phyloP scores from a whole-genome alignment of 306 rosid genomes.

The Crotalaria pallida region DNA sequence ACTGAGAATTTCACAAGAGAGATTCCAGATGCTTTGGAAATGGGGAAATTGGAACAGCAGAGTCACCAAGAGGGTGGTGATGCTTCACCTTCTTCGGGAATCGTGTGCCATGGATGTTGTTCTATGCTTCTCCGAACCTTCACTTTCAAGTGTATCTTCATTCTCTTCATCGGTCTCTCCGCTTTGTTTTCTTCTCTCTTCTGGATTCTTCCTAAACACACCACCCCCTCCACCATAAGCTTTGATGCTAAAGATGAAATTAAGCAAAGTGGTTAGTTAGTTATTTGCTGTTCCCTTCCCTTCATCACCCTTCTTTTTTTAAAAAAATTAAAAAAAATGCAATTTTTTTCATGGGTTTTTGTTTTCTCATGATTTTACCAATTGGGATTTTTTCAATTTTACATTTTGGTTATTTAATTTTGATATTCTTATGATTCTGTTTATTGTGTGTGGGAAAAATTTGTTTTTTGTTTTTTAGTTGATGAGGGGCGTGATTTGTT shows the following conservation, averaged over 20 bases:
- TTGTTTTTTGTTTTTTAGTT: not conserved
- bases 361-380: not conserved
- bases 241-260: constrained; percentile 61
- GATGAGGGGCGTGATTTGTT: not conserved
- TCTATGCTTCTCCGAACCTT: constrained; percentile 30
- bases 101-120: constrained; percentile 48
- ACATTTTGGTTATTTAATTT: not conserved
- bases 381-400: not conserved
- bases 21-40: constrained; percentile 40
- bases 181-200: constrained; percentile 69
- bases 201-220: constrained; percentile 65
- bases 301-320: not conserved
- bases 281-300: not conserved
- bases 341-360: not conserved
- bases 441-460: not conserved
- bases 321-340: not conserved
- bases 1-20: not conserved
- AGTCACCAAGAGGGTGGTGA: not conserved
- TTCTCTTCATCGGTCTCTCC: constrained; percentile 51
- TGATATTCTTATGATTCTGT: constrained; percentile 4
- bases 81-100: constrained; percentile 31
- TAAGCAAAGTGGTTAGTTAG: constrained; percentile 56
- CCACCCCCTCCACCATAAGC: too few relatives aligned
- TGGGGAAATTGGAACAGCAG: constrained; percentile 37
- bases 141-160: constrained; percentile 68